A percentile compares a stretch with the other conserved stretches of the same genome.
phyloP scores from a whole-genome alignment of 2,329 filamentous ascomycete species.

The Xylariaceae sp. region DNA sequence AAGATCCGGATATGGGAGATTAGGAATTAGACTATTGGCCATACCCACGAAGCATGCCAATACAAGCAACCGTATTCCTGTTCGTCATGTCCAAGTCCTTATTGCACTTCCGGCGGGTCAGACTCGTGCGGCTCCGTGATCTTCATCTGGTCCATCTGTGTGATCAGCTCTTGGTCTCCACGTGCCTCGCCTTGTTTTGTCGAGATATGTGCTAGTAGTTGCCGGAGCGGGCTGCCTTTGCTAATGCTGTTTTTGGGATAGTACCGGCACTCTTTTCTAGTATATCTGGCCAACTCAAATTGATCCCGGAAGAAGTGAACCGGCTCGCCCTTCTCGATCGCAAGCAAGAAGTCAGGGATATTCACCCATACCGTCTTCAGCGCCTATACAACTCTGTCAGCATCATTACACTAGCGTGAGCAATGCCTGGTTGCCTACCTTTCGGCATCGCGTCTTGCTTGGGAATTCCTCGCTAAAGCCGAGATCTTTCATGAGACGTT shows the following conservation, averaged over 20 bases:
- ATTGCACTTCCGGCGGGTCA: no score
- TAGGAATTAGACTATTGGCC: conserved; percentile 55
- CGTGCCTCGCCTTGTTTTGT: neutral
- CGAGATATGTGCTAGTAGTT: conserved; percentile 45
- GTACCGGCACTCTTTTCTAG: conserved; percentile 42
- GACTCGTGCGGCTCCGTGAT: neutral
- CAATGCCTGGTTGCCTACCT: conserved; percentile 41
- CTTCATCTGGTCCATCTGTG: neutral
- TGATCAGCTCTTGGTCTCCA: neutral
- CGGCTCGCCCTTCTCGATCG: conserved; percentile 32
- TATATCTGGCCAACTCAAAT: conserved; percentile 45
- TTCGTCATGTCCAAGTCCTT: no score
- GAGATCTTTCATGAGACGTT: conserved; percentile 52
- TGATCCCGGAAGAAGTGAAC: conserved; percentile 44
- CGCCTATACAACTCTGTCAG: conserved; percentile 40
- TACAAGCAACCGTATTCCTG: conserved; percentile 13
- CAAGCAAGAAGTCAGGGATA: conserved; percentile 54
- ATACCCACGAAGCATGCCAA: conserved; percentile 9
- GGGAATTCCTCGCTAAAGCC: conserved; percentile 44
- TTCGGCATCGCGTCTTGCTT: conserved; percentile 53
- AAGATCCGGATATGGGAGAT: conserved; percentile 94
- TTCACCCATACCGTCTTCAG: conserved; percentile 53
- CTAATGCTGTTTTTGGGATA: conserved; percentile 54
- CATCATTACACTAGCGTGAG: neutral
- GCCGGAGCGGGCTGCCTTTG: conserved; percentile 47